These are phyloP conservation scores for Globisporangium irregulare DNA, from an alignment of 352 stramenopile genomes.

Conservation along the genomic window DNA sequence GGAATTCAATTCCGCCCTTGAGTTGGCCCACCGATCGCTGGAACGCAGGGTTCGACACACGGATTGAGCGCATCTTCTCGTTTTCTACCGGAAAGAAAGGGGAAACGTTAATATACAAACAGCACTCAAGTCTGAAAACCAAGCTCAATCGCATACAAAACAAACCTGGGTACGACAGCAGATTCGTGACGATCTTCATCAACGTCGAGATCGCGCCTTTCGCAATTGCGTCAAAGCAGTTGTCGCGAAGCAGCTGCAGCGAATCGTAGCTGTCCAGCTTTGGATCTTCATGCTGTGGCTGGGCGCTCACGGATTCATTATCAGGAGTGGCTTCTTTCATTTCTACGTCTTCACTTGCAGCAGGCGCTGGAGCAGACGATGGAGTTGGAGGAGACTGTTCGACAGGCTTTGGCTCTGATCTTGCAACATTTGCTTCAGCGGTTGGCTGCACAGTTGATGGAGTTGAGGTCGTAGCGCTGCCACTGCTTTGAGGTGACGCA, in stretches of 20 bases:
- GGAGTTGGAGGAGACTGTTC: neutral
- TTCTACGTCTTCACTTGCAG: conserved; percentile 36
- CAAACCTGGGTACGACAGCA: conserved; percentile 77
- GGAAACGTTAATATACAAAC: neutral
- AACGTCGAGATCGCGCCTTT: conserved; percentile 57
- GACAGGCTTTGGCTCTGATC: neutral
- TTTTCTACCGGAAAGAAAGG: conserved; percentile 43
- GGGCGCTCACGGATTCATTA: neutral
- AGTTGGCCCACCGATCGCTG: conserved; percentile 61
- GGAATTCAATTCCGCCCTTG: conserved; percentile 69
- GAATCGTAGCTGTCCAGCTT: conserved; percentile 53
- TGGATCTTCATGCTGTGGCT: neutral
- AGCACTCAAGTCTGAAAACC: neutral
- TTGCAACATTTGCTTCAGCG: neutral
- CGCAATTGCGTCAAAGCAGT: conserved; percentile 74
- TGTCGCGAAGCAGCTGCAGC: conserved; percentile 70
- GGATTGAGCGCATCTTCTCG: conserved; percentile 79
- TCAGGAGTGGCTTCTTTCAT: conserved; percentile 35
- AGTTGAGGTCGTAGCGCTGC: neutral
- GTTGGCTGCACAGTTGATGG: neutral
- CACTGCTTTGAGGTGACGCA: neutral
- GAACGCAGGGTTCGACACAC: conserved; percentile 75
- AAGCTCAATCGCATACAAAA: neutral
- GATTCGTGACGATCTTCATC: conserved; percentile 86
- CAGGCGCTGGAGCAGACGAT: neutral